A percentile compares a stretch with the other conserved stretches of the same genome.
phyloP scores from a whole-genome alignment of 208 protist genomes.

The Leptomonas pyrrhocoris region DNA sequence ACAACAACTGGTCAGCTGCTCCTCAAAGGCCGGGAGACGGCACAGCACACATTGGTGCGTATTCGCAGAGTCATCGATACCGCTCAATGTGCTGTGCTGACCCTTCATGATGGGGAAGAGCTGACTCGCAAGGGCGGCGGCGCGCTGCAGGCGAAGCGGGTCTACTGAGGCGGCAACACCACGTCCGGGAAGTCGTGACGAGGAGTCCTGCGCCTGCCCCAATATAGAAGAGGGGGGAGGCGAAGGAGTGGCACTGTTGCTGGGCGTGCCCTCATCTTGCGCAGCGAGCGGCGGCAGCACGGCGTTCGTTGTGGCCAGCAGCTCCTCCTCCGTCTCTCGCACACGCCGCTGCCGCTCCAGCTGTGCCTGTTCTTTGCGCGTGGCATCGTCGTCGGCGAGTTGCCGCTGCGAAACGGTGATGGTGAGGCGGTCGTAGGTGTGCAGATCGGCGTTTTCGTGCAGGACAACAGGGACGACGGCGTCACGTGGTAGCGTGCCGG shows the following conservation, averaged over 20 bases:
- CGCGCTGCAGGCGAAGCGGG: conserved; percentile 45
- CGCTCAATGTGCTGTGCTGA: conserved; percentile 9
- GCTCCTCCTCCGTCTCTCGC: conserved; percentile 51
- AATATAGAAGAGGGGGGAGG: background rate
- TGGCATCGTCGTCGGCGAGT: conserved; percentile 52
- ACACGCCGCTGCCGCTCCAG: conserved; percentile 40
- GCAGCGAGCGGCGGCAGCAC: background rate
- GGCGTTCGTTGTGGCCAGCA: conserved; percentile 16
- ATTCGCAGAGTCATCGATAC: conserved; percentile 27
- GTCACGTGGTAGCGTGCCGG: background rate
- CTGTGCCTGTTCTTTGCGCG: conserved; percentile 35
- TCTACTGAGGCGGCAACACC: conserved; percentile 20
- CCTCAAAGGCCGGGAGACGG: conserved; percentile 51
- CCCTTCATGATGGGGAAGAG: conserved; percentile 64
- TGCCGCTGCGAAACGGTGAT: conserved; percentile 66
- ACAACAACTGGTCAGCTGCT: conserved; percentile 57
- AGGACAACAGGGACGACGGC: conserved; percentile 10
- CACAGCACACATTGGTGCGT: conserved; percentile 68
- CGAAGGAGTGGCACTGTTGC: background rate
- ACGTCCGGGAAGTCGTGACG: background rate
- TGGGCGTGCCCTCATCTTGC: background rate
- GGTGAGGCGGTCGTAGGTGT: conserved; percentile 73
- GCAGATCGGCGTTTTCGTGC: conserved; percentile 35
- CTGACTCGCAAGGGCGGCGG: conserved; percentile 51
- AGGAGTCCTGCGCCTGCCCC: conserved; percentile 5